These are phyloP conservation scores for Urochloa ruziziensis DNA, from an alignment of 176 grass and related monocot genomes.

Conservation along the genomic window DNA sequence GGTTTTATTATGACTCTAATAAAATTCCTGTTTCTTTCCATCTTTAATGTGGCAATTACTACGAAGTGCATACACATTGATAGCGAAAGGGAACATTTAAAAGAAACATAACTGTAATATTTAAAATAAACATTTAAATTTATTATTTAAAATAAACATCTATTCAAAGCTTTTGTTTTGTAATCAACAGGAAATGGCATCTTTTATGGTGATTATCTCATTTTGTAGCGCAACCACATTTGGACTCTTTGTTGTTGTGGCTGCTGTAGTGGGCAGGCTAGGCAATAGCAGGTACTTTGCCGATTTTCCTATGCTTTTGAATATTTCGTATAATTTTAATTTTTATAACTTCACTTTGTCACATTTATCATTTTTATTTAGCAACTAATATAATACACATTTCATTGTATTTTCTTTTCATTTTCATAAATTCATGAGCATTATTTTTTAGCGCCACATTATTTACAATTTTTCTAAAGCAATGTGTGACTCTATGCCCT, in stretches of 20 bases:
- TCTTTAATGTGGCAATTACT: background rate
- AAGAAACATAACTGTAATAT: background rate
- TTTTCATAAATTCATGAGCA: background rate
- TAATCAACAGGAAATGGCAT: slow-evolving; percentile 42
- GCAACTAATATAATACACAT: background rate
- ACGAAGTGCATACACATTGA: background rate
- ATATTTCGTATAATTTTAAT: background rate
- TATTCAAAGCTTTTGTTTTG: slow-evolving; percentile 5
- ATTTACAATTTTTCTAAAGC: slow-evolving; percentile 26
- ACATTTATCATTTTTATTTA: background rate
- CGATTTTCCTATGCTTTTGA: background rate
- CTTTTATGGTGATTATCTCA: slow-evolving; percentile 53
- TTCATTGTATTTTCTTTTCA: background rate
- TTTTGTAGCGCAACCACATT: slow-evolving; percentile 57
- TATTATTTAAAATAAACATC: background rate
- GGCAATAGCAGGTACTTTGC: slow-evolving; percentile 46
- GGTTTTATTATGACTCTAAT: background rate
- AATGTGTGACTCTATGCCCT: slow-evolving; percentile 12
- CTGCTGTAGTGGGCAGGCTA: slow-evolving; percentile 23
- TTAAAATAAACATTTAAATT: background rate
- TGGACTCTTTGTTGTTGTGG: slow-evolving; percentile 50
- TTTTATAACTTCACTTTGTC: background rate
- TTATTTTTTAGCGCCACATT: background rate
- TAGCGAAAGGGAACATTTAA: background rate
- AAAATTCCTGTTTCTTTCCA: background rate